Base-by-base conservation (phyloP, 2,329 filamentous ascomycete genomes). In the Fusarium liriodendri region DNA sequence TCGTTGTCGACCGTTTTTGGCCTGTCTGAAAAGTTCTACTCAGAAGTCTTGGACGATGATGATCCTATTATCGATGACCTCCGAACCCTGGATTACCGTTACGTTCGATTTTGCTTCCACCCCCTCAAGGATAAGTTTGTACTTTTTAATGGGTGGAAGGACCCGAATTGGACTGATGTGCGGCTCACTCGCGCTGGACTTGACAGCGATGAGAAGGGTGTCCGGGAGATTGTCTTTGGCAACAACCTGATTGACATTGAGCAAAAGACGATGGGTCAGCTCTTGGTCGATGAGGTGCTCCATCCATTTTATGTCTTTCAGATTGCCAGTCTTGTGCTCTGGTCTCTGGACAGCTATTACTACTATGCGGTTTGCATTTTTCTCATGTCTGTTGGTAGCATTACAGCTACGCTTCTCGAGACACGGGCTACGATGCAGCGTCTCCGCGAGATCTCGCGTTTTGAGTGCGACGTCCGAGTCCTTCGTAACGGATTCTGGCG, bases 301-400 rank as follows among this genome's bases (percentile, higher is more conserved):
- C 97, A 99, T 80, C 97, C 97, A 0, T 99, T 99, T 82, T 99
- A 99, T 81, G 93, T 99, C 65, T 99, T 99, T 80, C 97, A 99
- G 83, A 92, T 98, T 78, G 96, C 95, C 57, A 98, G 97, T 85
- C 86, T 99, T 74, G 84, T 97, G 45, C 89, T 99, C 5, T 99
- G 97, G 97, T 98, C 96, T 11, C 81, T 98, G 76, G 97, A 99
- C 80, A 89, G 97, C 78, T 99, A 99, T 82, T 99, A 98, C 81
- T 99, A 98, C 84, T 99, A 99, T 83, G 97, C 97, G 6, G 89
- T 92, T 18, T 97, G 95, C 81, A 99, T 99, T 77, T 97, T 99
- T 77, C 80, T 96, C 70, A 98, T 99, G 83, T 99, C 97, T 0
- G 89, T 97, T 52, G 93, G 95, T 76, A 98, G 96, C 82, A 98